A percentile compares a stretch with the other conserved stretches of the same genome.
These are phyloP conservation scores for Trichoderma atroviride DNA, from an alignment of 2,329 filamentous ascomycete genomes.

Conservation along the genomic window DNA sequence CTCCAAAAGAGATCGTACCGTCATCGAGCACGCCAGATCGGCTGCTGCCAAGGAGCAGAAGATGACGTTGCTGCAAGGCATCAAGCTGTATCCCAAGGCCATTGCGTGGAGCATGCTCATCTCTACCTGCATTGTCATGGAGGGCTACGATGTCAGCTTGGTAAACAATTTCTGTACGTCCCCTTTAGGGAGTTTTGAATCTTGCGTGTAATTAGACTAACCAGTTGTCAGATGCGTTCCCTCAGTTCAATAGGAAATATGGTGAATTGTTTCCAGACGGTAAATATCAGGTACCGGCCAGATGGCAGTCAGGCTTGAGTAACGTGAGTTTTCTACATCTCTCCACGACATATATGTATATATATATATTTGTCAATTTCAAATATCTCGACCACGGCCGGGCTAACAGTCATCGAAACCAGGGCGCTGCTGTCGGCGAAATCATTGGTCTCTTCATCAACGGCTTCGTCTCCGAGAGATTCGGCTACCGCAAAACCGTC, in stretches of 20 bases:
- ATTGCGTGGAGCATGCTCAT: constrained; percentile 82
- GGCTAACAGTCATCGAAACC: not conserved
- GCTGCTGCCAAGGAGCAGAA: constrained; percentile 65
- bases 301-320: constrained; percentile 65
- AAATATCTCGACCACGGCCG: not conserved
- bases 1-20: constrained; percentile 34
- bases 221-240: constrained; percentile 50
- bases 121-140: constrained; percentile 90
- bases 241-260: constrained; percentile 61
- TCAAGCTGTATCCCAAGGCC: constrained; percentile 84
- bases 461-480: constrained; percentile 66
- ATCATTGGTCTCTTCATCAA: constrained; percentile 69
- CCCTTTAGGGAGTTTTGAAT: not conserved
- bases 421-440: constrained; percentile 50
- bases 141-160: constrained; percentile 81
- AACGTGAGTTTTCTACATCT: constrained; percentile 45
- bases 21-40: constrained; percentile 42
- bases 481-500: constrained; percentile 68
- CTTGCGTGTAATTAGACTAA: not conserved
- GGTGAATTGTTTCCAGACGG: constrained; percentile 51
- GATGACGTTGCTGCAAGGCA: constrained; percentile 75
- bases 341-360: not conserved
- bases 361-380: not conserved
- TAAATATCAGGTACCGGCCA: constrained; percentile 58
- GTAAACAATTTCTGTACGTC: constrained; percentile 74